Evolutionary conservation across 495 filamentous ascomycete genomes (phyloP).

Genomic region (Lepraria neglecta): DNA sequence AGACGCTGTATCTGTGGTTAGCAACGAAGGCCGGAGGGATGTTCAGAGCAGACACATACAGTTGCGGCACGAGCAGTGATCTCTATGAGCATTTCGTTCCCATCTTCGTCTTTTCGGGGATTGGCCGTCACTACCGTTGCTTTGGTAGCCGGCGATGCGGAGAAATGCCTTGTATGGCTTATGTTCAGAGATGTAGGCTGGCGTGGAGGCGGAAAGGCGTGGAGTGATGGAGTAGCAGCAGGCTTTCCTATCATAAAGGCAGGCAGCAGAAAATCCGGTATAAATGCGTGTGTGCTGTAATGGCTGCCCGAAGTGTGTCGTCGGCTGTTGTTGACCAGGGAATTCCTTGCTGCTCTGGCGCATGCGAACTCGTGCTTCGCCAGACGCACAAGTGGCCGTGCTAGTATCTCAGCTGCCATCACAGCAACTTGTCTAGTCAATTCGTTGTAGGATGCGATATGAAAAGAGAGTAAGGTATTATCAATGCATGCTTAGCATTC

Average conservation of each 20-base stretch:
- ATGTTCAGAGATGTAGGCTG: background rate
- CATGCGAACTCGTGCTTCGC: conserved; percentile 3
- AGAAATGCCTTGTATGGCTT: conserved; percentile 18
- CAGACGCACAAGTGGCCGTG: background rate
- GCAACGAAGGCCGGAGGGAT: conserved; percentile 8
- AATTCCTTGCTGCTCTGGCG: background rate
- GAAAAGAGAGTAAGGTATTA: background rate
- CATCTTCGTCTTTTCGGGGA: conserved; percentile 65
- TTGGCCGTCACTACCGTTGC: conserved; percentile 49
- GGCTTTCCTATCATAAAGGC: background rate
- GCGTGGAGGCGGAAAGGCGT: background rate
- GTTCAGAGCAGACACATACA: conserved; percentile 43
- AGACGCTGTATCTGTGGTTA: conserved; percentile 53
- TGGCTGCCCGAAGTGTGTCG: background rate
- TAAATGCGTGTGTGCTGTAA: background rate
- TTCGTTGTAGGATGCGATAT: background rate
- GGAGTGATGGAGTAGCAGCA: background rate
- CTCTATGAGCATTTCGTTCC: conserved; percentile 70
- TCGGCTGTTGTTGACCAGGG: background rate
- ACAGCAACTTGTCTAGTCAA: background rate
- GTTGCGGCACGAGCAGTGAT: conserved; percentile 77
- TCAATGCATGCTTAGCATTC: background rate
- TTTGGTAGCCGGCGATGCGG: conserved; percentile 9
- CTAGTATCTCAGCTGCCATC: background rate
- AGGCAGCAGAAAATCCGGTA: background rate